Conservation (phyloP, 2,329 filamentous ascomycete species). For the Colletotrichum cereale region DNA sequence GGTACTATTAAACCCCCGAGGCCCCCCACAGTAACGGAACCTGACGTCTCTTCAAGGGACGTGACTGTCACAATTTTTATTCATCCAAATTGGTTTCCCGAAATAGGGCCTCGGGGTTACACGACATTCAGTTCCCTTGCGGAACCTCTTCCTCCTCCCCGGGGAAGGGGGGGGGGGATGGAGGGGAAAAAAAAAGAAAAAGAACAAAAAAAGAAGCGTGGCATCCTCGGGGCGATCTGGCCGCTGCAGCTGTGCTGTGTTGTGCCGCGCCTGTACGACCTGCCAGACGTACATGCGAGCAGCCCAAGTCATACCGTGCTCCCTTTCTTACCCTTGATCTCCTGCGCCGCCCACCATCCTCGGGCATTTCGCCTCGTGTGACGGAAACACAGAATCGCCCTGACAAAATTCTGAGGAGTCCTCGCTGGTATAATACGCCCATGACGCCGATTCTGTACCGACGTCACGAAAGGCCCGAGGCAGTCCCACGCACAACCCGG, state of each 20-base stretch:
- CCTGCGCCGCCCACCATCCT: neutral
- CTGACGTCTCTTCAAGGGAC: neutral
- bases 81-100: neutral
- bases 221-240: neutral
- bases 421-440: neutral
- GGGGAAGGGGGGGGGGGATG: neutral
- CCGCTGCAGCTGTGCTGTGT: neutral
- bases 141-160: neutral
- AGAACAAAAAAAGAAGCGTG: neutral
- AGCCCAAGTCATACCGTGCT: neutral
- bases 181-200: neutral
- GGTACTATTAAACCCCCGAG: neutral
- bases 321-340: neutral
- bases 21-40: neutral
- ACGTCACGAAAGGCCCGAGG: neutral
- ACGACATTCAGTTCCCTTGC: neutral
- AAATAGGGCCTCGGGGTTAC: neutral
- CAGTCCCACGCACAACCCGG: neutral
- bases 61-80: neutral
- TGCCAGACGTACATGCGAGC: constrained; percentile 3
- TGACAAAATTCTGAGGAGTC: neutral
- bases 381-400: neutral
- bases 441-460: neutral
- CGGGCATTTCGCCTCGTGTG: constrained; percentile 1
- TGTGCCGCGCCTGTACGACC: neutral